Conservation (phyloP, 176 grass and related monocot species). For the Hordeum vulgare region MorexV3_pseudomolecules_assembly NC_058519.1:616738829-616739328, state of each 20-base stretch:
- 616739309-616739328: conserved; percentile 13
- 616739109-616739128: background rate
- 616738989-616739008: background rate
- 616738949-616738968: background rate
- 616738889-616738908: background rate
- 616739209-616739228: conserved; percentile 70
- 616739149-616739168: conserved; percentile 6
- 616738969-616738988: background rate
- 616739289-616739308: background rate
- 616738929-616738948: background rate
- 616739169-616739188: conserved; percentile 45
- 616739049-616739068: background rate
- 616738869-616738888: background rate
- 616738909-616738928: background rate
- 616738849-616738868: background rate
- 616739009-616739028: background rate
- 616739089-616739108: background rate
- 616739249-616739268: conserved; percentile 54
- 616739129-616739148: background rate
- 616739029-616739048: background rate
- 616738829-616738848: background rate
- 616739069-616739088: background rate
- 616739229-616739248: conserved; percentile 71
- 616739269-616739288: background rate
- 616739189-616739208: conserved; percentile 48